Evolutionary conservation across 1,284 basidiomycete genomes (phyloP), one percentile per base, ranked within the genome.

Genomic region (Ustilago lituana): DNA sequence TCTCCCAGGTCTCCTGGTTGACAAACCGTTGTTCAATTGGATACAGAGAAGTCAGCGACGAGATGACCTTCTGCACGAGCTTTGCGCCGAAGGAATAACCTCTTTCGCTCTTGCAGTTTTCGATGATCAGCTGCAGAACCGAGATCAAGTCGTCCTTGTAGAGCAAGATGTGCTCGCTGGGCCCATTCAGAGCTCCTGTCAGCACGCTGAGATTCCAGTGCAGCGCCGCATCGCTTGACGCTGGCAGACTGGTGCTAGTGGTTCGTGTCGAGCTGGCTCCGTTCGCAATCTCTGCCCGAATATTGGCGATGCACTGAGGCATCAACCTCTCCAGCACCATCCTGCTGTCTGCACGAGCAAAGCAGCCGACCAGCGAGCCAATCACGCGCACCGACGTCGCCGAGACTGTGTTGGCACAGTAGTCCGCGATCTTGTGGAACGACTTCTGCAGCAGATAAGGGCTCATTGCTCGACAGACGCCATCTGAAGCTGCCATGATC

Each of bases 221-320:
- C 49, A 98, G 85, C 1, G 92, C 90, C 2, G 93, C 94, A 77
- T 98, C 95, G 6, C 91, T 91, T 4, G 92, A 88, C 2, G 92
- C 86, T 0, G 92, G 90, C 17, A 90, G 88, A 6, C 88, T 89
- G 0, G 93, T 94, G 3, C 90, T 90, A 2, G 94, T 98, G 8
- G 93, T 97, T 26, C 93, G 86, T 31, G 90, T 86, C 58, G 91
- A 92, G n/a, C 93, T 94, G 0, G 96, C 94, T 1, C 96, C 96
- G 64, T 93, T 88, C 67, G 88, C 90, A 43, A 98, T 84, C 82
- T 98, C 95, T 45, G 89, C 87, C 61, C 89, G 87, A 54, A 98
- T 93, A 75, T 92, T 90, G n/a, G 85, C 84, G 19, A 87, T 85
- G 80, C 92, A 95, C 63, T 89, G 88, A 0, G 91, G 89, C 67